phyloP scores from a whole-genome alignment of 768 basidiomycete species.

The Mycena epipterygia region DNA sequence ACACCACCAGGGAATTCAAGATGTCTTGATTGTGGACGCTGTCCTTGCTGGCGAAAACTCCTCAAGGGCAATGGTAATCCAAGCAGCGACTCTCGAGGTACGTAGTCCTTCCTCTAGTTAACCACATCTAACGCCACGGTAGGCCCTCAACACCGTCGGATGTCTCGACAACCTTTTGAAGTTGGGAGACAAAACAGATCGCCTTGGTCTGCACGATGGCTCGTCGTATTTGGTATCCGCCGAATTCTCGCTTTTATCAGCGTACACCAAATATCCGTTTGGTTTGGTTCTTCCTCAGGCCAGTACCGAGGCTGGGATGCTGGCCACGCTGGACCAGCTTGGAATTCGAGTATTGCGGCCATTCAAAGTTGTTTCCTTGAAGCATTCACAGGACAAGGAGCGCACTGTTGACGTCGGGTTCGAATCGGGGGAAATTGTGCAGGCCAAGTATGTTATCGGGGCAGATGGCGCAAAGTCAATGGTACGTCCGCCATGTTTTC shows the following conservation, averaged over 20 bases:
- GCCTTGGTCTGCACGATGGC: conserved; percentile 47
- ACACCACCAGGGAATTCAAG: conserved; percentile 53
- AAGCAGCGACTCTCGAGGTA: conserved; percentile 69
- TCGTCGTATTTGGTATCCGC: conserved; percentile 42
- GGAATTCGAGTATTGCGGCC: conserved; percentile 53
- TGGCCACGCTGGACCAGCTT: conserved; percentile 45
- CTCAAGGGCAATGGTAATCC: conserved; percentile 62
- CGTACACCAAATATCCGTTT: conserved; percentile 60
- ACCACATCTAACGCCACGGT: background rate
- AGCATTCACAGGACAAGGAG: conserved; percentile 44
- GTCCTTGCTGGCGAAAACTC: conserved; percentile 43
- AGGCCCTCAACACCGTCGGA: conserved; percentile 63
- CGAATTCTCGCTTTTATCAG: conserved; percentile 50
- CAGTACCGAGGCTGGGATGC: conserved; percentile 57
- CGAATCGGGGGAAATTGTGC: conserved; percentile 59
- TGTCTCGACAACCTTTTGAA: conserved; percentile 55
- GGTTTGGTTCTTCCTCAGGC: conserved; percentile 59
- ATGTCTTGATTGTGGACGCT: conserved; percentile 61
- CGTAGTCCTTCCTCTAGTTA: conserved; percentile 4
- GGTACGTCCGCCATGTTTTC: conserved; percentile 42
- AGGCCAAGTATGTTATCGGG: conserved; percentile 61
- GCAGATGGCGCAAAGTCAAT: conserved; percentile 65
- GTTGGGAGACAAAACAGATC: conserved; percentile 49
- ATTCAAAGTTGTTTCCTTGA: conserved; percentile 55
- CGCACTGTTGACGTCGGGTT: conserved; percentile 55